Conservation (phyloP, 345 rosid genomes). For the Eucalyptus cladocalyx region DNA sequence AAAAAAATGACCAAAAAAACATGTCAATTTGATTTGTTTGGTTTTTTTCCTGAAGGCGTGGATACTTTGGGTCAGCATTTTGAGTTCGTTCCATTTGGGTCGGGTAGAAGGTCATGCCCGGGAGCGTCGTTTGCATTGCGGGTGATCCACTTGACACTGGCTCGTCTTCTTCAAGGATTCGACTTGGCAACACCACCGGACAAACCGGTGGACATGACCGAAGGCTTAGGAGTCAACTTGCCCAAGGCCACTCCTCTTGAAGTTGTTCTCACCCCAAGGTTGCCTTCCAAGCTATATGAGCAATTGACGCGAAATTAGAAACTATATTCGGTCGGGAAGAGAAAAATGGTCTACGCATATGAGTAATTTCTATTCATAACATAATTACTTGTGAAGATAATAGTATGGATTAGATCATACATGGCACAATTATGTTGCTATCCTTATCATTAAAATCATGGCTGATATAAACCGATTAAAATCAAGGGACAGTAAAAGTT, state of each 20-base stretch:
- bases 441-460: neutral
- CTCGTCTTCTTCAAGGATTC: neutral
- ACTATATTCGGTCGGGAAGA: neutral
- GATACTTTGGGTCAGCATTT: neutral
- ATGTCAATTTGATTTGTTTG: neutral
- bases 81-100: slow-evolving; percentile 13
- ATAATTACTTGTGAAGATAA: neutral
- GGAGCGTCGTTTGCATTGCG: neutral
- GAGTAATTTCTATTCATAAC: neutral
- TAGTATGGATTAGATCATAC: neutral
- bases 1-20: neutral
- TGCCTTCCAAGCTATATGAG: neutral
- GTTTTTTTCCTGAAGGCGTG: neutral
- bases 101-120: slow-evolving; percentile 16
- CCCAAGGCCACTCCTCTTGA: neutral
- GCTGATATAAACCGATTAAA: neutral
- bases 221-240: neutral
- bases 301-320: neutral
- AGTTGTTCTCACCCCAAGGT: neutral
- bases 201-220: neutral
- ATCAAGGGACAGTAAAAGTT: neutral
- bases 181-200: neutral
- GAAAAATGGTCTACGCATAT: neutral
- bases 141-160: neutral
- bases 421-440: neutral